Percentiles rank a stretch among this genome's conserved stretches.
phyloP scores from a whole-genome alignment of 1,139 yeast species.

The Hyphopichia wangnamkhiaoensis region DNA sequence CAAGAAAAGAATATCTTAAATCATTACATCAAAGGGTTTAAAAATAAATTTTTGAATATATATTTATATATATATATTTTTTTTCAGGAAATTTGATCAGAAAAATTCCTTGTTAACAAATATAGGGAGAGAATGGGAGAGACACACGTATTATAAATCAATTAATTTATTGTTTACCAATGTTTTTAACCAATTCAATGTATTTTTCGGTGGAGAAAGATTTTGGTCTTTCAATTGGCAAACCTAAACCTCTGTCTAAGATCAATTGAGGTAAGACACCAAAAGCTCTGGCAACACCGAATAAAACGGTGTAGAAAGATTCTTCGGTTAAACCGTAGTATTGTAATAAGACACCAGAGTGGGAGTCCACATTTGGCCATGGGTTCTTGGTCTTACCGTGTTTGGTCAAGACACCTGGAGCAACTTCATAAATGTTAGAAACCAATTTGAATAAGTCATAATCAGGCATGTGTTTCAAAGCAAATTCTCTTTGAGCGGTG shows the following conservation, averaged over 20 bases:
- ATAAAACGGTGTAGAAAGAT: conserved; percentile 94
- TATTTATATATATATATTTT: too few relatives aligned
- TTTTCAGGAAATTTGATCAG: too few relatives aligned
- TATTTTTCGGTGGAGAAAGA: conserved; percentile 79
- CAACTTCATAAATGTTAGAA: conserved; percentile 88
- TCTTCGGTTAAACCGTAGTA: conserved; percentile 96
- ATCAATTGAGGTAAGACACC: conserved; percentile 97
- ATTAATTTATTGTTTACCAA: conserved; percentile 18
- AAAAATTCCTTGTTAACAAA: too few relatives aligned
- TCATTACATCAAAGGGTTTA: too few relatives aligned
- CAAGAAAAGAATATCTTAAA: too few relatives aligned
- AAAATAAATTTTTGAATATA: too few relatives aligned
- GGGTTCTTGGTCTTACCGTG: conserved; percentile 99
- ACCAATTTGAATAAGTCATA: conserved; percentile 90
- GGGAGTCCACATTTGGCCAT: conserved; percentile 98
- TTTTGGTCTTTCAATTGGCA: conserved; percentile 98
- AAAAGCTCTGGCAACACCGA: conserved; percentile 97
- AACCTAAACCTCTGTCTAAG: conserved; percentile 93
- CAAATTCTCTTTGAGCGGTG: conserved; percentile 96
- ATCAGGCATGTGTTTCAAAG: conserved; percentile 96
- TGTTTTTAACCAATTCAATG: conserved; percentile 60
- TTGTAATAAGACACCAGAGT: conserved; percentile 95
- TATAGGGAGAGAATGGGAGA: neutral
- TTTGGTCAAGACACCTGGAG: conserved; percentile 91
- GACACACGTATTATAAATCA: neutral